Conservation (phyloP, 306 rosid genomes). For the Quercus cerris region DNA sequence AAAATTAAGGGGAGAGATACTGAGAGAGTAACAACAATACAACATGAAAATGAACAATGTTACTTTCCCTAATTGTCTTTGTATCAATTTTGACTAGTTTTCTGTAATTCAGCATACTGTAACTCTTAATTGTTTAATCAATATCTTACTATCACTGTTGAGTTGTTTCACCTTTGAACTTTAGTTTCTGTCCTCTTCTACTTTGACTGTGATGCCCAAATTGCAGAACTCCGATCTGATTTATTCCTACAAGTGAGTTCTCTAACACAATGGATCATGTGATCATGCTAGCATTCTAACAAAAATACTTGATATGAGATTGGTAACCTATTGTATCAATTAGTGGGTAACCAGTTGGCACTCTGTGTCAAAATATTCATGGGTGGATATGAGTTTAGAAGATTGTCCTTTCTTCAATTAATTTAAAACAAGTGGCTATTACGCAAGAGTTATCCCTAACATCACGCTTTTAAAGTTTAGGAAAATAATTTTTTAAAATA, state of each 20-base stretch:
- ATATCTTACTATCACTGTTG: not conserved
- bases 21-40: constrained; percentile 3
- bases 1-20: constrained; percentile 1
- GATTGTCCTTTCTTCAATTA: too few relatives aligned
- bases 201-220: too few relatives aligned
- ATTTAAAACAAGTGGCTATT: too few relatives aligned
- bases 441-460: not conserved
- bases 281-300: too few relatives aligned
- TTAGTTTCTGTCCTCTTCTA: not conserved
- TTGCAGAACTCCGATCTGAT: not conserved
- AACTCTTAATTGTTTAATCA: not conserved
- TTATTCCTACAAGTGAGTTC: not conserved
- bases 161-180: not conserved
- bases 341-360: too few relatives aligned
- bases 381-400: not conserved
- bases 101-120: not conserved
- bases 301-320: too few relatives aligned
- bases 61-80: not conserved
- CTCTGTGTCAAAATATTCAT: not conserved
- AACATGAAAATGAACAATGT: not conserved
- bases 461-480: not conserved
- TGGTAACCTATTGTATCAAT: too few relatives aligned
- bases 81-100: not conserved
- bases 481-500: not conserved
- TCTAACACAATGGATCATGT: not conserved